Evolutionary conservation across 225 moss, liverwort and hornwort species (phyloP).

Genomic region (Antitrichia curtipendula): DNA sequence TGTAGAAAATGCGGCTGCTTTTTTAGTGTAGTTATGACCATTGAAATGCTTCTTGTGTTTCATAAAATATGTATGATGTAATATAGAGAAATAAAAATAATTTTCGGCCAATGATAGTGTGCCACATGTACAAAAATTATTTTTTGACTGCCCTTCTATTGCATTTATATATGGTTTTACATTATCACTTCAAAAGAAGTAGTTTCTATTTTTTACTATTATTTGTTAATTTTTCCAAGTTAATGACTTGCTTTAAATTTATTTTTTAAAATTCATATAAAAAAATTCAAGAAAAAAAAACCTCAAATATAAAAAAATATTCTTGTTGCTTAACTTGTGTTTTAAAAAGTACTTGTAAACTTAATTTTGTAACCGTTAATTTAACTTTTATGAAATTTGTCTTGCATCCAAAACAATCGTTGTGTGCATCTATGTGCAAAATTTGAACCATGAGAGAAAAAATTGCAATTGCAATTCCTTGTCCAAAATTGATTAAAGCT

Average conservation of each 20-base stretch:
- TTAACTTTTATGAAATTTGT: background rate
- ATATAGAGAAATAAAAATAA: too few relatives aligned
- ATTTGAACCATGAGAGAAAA: background rate
- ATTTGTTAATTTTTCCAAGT: fast-evolving
- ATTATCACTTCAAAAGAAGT: too few relatives aligned
- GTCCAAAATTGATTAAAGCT: background rate
- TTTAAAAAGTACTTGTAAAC: background rate
- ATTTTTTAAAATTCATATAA: background rate
- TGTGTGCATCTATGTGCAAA: background rate
- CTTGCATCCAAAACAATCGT: background rate
- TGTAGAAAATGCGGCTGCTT: too few relatives aligned
- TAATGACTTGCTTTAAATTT: background rate
- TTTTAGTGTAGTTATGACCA: too few relatives aligned
- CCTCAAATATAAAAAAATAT: background rate
- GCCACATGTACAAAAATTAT: too few relatives aligned
- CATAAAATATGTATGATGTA: too few relatives aligned
- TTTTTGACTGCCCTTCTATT: too few relatives aligned
- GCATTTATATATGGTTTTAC: too few relatives aligned
- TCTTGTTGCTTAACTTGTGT: background rate
- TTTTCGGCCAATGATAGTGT: too few relatives aligned
- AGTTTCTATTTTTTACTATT: too few relatives aligned
- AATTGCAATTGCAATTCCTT: background rate
- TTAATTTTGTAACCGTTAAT: background rate
- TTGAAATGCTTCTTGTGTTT: too few relatives aligned
- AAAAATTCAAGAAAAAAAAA: background rate